These are phyloP conservation scores for Amanita pallidorosea DNA, from an alignment of 768 basidiomycete species.

Conservation along the genomic window DNA sequence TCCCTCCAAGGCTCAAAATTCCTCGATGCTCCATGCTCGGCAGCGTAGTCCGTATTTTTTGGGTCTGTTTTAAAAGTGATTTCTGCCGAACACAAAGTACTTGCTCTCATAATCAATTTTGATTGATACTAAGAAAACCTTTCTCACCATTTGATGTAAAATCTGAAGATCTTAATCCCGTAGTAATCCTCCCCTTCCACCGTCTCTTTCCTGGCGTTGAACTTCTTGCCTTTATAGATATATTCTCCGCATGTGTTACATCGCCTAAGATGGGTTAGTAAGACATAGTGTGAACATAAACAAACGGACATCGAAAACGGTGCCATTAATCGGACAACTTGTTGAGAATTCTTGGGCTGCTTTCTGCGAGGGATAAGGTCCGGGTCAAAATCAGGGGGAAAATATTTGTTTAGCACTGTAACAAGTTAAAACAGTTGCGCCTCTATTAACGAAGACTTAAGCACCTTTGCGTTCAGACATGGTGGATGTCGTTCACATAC, in stretches of 20 bases:
- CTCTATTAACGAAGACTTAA: conserved; percentile 4
- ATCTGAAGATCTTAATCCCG: conserved; percentile 94
- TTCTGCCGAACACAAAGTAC: conserved; percentile 92
- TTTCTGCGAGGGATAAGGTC: conserved; percentile 89
- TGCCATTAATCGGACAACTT: conserved; percentile 98
- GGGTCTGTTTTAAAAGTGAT: conserved; percentile 99
- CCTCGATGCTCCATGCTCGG: conserved; percentile 93
- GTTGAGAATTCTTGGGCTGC: conserved; percentile 88
- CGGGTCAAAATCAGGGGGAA: conserved; percentile 97
- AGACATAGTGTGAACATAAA: background rate
- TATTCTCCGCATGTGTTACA: conserved; percentile 97
- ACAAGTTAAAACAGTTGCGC: background rate
- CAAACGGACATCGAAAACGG: conserved; percentile 87
- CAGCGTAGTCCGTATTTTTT: conserved; percentile 88
- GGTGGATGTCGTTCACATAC: conserved; percentile 10
- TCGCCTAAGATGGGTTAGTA: conserved; percentile 41
- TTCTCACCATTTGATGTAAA: conserved; percentile 82
- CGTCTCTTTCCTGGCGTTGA: conserved; percentile 98
- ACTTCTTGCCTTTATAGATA: conserved; percentile 99
- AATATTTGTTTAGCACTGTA: conserved; percentile 87
- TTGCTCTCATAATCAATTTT: conserved; percentile 18
- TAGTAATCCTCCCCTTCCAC: conserved; percentile 96
- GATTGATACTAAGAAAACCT: background rate
- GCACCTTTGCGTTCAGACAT: conserved; percentile 83
- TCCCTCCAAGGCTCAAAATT: conserved; percentile 99